phyloP scores from a whole-genome alignment of 306 rosid species.

The Vigna radiata region DNA sequence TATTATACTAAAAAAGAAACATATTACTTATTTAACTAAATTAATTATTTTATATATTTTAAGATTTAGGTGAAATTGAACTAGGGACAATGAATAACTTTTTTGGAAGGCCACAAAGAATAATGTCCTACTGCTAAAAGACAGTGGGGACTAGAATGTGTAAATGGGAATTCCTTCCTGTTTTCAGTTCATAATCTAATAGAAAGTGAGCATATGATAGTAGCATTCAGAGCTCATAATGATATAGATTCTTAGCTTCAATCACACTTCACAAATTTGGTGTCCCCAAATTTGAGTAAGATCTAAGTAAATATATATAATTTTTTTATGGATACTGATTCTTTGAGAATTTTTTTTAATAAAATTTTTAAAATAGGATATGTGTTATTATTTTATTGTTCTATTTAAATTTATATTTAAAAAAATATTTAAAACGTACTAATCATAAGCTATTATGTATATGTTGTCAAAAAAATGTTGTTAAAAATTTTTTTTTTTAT shows the following conservation, averaged over 20 bases:
- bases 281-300: not conserved
- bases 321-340: not conserved
- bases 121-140: not conserved
- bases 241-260: not conserved
- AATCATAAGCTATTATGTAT: no score
- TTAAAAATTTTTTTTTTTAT: no score
- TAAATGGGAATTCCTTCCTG: not conserved
- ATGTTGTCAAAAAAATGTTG: no score
- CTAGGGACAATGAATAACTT: constrained; percentile 12
- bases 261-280: not conserved
- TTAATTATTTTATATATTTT: no score
- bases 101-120: not conserved
- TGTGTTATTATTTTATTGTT: no score
- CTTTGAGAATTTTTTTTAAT: no score
- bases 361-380: no score
- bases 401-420: no score
- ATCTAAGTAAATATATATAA: not conserved
- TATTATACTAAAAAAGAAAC: no score
- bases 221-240: not conserved
- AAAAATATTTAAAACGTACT: no score
- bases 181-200: not conserved
- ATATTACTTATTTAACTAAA: no score
- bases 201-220: not conserved
- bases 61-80: not conserved
- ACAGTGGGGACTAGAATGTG: not conserved